phyloP scores from a whole-genome alignment of 345 rosid species.

The Gossypium longicalyx region DNA sequence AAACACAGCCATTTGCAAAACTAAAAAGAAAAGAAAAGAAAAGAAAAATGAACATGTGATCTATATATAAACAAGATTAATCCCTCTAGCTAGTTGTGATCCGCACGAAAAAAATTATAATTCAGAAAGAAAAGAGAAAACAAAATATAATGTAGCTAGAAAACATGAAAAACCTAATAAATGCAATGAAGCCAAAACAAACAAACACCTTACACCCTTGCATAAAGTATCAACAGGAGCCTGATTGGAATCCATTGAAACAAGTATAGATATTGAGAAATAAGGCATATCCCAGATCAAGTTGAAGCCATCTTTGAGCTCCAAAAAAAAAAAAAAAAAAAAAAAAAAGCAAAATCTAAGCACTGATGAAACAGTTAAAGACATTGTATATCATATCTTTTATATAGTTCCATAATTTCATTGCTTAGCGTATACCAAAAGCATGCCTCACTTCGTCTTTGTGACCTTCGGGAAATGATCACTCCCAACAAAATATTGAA shows the following conservation, averaged over 20 bases:
- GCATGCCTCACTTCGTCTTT: slow-evolving; percentile 20
- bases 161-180: neutral
- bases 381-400: neutral
- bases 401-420: neutral
- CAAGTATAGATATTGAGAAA: neutral
- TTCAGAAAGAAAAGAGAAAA: neutral
- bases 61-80: neutral
- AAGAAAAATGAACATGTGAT: neutral
- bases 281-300: neutral
- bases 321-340: neutral
- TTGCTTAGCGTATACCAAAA: slow-evolving; percentile 33
- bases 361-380: slow-evolving; percentile 6
- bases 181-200: neutral
- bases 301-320: neutral
- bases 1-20: too few relatives aligned
- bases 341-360: neutral
- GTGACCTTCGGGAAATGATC: slow-evolving; percentile 12
- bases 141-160: neutral
- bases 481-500: neutral
- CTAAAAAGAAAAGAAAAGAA: too few relatives aligned
- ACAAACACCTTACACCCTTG: neutral
- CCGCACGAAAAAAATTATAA: neutral
- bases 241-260: neutral
- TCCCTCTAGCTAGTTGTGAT: neutral
- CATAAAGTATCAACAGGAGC: neutral